Evolutionary conservation across 768 basidiomycete genomes (phyloP).

Genomic region (Trametes coccinea): DNA sequence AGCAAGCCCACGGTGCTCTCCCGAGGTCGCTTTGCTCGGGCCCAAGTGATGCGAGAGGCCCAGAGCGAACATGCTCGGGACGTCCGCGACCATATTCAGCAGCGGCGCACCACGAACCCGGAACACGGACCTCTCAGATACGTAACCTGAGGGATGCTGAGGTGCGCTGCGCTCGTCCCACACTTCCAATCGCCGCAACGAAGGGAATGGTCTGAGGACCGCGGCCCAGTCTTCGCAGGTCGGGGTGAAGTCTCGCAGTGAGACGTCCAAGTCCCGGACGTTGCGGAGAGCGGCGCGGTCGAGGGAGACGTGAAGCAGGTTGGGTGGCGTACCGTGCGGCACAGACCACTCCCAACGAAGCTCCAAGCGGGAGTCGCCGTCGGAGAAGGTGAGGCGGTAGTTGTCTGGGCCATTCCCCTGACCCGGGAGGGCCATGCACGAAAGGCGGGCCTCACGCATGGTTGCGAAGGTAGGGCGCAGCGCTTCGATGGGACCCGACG

Average conservation of each 20-base stretch:
- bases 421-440: neutral
- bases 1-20: no score
- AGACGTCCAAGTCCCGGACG: neutral
- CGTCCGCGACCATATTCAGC: neutral
- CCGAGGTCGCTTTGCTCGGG: no score
- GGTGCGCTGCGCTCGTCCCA: neutral
- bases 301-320: neutral
- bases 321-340: neutral
- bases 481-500: neutral
- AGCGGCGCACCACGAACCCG: neutral
- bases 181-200: neutral
- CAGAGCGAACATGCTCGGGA: constrained; percentile 1
- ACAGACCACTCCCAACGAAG: constrained; percentile 1
- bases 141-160: neutral
- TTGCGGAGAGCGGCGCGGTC: neutral
- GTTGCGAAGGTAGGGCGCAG: neutral
- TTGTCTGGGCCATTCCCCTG: neutral
- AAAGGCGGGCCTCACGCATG: neutral
- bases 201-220: constrained; percentile 4
- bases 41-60: neutral
- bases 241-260: neutral
- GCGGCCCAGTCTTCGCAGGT: neutral
- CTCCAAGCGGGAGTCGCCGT: neutral
- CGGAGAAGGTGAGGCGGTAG: constrained; percentile 1
- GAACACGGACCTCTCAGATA: neutral